Evolutionary conservation across 805 yeast species (phyloP), one percentile per base, ranked within the genome.

Genomic region (Clavispora asparagi): DNA sequence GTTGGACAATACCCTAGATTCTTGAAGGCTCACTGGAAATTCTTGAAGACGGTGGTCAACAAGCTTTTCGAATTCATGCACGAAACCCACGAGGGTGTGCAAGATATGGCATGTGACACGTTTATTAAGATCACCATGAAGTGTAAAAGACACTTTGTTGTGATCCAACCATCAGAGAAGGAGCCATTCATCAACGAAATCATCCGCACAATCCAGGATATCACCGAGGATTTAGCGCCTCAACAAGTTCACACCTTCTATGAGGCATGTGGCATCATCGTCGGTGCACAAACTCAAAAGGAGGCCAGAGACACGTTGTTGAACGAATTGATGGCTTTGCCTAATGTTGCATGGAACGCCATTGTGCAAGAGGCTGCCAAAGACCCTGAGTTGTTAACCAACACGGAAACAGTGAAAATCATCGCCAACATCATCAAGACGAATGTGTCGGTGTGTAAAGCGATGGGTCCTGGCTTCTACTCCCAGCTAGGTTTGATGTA

Each of bases 21-120:
- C 62, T 76, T 94, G 63, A 91, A 91, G 59, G 98, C 98, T 8
- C 99, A 94, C 65, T 94, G 99, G 99, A 90, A 87, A 65, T 94
- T 94, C 59, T 72, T 94, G 64, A 92, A 91, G 66, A 94, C 98
- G 0, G 99, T 94, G 39, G 92, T 94, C 50, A 85, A 88, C 69
- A 94, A 94, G 67, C 77, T 94, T 59, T 94, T 94, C 67, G 99
- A 94, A 67, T 94, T 94, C 62, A 94, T 94, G 99, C 98, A 94
- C 72, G 99, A 94, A 76, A 90, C 97, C n/a, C 99, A 94, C 68
- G 99, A 92, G 68, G 99, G 99, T 73, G 99, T 94, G 51, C 99
- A 94, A 71, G 99, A 94, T 68, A 94, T 94, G 99, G 99, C 99
- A 8, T 94, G 99, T 74, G 99, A 94, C 67, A 94, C 99, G 0